phyloP scores from a whole-genome alignment of 345 rosid species.

The Hibiscus trionum region DNA sequence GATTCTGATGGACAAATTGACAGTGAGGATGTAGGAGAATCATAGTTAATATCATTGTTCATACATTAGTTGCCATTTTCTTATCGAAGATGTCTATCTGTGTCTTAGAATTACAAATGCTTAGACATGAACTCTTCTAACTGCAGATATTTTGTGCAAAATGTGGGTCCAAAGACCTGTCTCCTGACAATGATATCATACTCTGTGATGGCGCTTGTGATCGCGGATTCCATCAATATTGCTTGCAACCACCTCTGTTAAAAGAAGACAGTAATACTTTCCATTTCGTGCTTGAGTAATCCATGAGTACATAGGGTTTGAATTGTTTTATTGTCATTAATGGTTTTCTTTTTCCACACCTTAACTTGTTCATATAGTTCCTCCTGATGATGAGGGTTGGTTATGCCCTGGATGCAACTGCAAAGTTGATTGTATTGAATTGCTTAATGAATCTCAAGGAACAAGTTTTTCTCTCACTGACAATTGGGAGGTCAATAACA shows the following conservation, averaged over 20 bases:
- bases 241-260: not conserved
- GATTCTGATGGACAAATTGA: conserved; percentile 86
- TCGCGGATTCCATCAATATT: not conserved
- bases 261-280: not conserved
- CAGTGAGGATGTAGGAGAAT: conserved; percentile 87
- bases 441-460: not conserved
- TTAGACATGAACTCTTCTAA: conserved; percentile 20
- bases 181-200: conserved; percentile 36
- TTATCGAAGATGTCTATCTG: too few relatives aligned
- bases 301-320: not conserved
- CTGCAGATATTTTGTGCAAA: conserved; percentile 94
- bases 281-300: not conserved
- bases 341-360: not conserved
- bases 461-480: not conserved
- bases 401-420: not conserved
- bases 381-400: not conserved
- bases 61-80: not conserved
- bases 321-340: not conserved
- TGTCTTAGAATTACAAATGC: conserved; percentile 5
- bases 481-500: not conserved
- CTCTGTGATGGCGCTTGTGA: not conserved
- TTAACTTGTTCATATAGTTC: not conserved
- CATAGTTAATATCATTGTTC: conserved; percentile 10
- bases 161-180: conserved; percentile 83
- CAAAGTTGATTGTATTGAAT: not conserved